A percentile compares a stretch with the other conserved stretches of the same genome.
Conservation (phyloP, 306 rosid genomes). For the Echinosophora koreensis region DNA sequence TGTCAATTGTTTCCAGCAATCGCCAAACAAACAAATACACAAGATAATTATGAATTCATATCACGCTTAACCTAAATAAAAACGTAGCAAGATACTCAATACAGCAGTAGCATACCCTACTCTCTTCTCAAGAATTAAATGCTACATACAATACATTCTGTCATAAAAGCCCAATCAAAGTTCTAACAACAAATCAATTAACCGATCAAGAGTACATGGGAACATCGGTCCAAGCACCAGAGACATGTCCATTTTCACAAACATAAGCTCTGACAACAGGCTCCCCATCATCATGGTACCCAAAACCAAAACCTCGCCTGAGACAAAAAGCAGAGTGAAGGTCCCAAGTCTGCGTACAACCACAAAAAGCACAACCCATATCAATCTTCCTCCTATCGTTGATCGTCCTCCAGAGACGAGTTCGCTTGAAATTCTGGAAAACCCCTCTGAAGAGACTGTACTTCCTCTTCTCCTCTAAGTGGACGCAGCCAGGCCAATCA, state of each 20-base stretch:
- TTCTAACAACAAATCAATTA: background rate
- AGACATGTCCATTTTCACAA: conserved; percentile 90
- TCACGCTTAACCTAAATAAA: background rate
- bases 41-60: background rate
- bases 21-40: background rate
- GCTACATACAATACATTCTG: background rate
- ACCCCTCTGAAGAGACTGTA: conserved; percentile 84
- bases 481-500: conserved; percentile 89
- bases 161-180: background rate
- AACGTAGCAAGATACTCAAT: background rate
- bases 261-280: conserved; percentile 91
- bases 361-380: conserved; percentile 72
- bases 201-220: conserved; percentile 64
- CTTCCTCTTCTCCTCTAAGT: conserved; percentile 71
- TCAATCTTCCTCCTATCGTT: conserved; percentile 64
- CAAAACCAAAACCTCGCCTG: conserved; percentile 64
- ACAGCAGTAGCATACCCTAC: background rate
- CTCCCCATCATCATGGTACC: conserved; percentile 86
- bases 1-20: background rate
- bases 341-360: conserved; percentile 72
- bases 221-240: conserved; percentile 91
- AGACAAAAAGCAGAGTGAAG: conserved; percentile 82
- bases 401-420: conserved; percentile 75
- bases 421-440: conserved; percentile 67
- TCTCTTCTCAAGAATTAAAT: background rate